Percentiles rank a stretch among this genome's conserved stretches.
Conservation (phyloP, 2,329 filamentous ascomycete genomes). For the Clonostachys byssicola region DNA sequence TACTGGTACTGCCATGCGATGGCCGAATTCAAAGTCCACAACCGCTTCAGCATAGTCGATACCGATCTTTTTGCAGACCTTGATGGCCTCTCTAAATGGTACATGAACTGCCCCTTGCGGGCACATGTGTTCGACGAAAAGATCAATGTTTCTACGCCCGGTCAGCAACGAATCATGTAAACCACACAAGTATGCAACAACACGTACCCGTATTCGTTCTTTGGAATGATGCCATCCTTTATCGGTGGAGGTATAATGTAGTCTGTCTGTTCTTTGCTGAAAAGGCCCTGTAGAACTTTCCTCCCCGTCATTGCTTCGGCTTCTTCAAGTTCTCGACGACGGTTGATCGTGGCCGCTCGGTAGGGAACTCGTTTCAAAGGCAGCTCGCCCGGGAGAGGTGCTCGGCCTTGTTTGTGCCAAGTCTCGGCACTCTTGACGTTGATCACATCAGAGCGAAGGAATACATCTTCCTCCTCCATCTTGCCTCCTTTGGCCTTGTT, state of each 20-base stretch:
- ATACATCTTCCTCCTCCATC: conserved; percentile 75
- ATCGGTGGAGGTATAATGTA: conserved; percentile 94
- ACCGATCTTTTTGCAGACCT: conserved; percentile 76
- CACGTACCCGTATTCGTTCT: conserved; percentile 75
- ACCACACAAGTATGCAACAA: too few relatives aligned
- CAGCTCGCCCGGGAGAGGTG: conserved; percentile 63
- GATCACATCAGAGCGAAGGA: conserved; percentile 72
- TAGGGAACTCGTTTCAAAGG: conserved; percentile 87
- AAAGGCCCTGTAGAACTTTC: conserved; percentile 84
- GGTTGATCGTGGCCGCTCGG: conserved; percentile 82
- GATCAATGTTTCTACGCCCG: conserved; percentile 70
- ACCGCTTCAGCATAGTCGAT: conserved; percentile 94
- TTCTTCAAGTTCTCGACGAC: conserved; percentile 86
- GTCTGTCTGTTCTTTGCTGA: conserved; percentile 79
- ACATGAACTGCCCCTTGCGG: conserved; percentile 80
- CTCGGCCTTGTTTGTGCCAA: conserved; percentile 95
- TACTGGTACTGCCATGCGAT: conserved; percentile 88
- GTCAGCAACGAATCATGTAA: conserved; percentile 10
- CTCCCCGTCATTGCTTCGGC: conserved; percentile 73
- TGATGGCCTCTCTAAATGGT: conserved; percentile 70
- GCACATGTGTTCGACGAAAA: conserved; percentile 92
- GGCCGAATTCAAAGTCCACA: conserved; percentile 93
- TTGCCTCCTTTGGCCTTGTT: conserved; percentile 72
- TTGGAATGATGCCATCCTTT: conserved; percentile 79
- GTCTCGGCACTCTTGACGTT: conserved; percentile 88